Percentiles rank a stretch among this genome's conserved stretches.
These are phyloP conservation scores for Cytospora piceae DNA, from an alignment of 2,329 filamentous ascomycete genomes.

Conservation along the genomic window DNA sequence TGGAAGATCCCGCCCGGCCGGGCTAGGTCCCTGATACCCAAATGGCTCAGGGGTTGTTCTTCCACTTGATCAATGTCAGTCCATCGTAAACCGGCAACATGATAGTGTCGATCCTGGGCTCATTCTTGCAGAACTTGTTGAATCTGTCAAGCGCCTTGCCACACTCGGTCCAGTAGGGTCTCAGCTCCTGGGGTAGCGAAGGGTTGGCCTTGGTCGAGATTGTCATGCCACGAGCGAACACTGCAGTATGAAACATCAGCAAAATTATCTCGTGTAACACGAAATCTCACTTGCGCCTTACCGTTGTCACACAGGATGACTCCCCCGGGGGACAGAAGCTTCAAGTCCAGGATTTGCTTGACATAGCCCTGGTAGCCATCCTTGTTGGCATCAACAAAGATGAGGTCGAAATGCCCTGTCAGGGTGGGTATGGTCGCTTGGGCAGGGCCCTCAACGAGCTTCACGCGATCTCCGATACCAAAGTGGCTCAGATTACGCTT, in stretches of 20 bases:
- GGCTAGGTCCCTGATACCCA: background rate
- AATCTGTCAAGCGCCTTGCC: constrained; percentile 1
- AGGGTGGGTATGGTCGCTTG: constrained; percentile 25
- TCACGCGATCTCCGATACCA: background rate
- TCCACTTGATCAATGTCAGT: constrained; percentile 2
- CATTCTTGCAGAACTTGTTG: constrained; percentile 5
- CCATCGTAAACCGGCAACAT: background rate
- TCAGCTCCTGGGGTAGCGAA: background rate
- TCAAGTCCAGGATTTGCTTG: constrained; percentile 32
- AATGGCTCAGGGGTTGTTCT: background rate
- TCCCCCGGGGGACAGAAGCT: constrained; percentile 5
- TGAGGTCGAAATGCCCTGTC: constrained; percentile 37
- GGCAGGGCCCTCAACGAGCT: background rate
- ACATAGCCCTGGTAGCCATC: constrained; percentile 32
- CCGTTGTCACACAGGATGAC: constrained; percentile 9
- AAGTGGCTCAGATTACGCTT: background rate
- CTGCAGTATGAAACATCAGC: background rate
- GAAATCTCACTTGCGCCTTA: background rate
- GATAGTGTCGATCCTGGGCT: constrained; percentile 5
- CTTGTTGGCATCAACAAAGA: constrained; percentile 42
- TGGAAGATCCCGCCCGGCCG: background rate
- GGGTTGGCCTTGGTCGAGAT: constrained; percentile 5
- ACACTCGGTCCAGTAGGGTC: constrained; percentile 4
- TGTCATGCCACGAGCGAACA: constrained; percentile 5
- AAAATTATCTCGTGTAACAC: too few species aligned